Base-by-base conservation (phyloP, 2,329 filamentous ascomycete genomes). In the Sporothrix humicola region DNA sequence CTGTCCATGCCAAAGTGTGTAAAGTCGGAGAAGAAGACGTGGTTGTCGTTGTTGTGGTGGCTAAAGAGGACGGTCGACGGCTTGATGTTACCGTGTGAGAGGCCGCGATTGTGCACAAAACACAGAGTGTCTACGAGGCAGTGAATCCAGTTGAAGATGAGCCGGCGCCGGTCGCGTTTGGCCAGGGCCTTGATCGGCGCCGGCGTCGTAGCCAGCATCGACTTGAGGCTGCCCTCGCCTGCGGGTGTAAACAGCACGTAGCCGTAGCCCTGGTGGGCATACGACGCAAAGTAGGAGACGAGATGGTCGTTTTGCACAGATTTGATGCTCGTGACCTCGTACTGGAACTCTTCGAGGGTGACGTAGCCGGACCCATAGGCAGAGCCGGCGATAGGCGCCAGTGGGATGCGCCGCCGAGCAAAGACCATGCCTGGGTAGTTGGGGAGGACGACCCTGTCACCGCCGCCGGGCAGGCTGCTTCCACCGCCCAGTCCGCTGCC, bases 61-160 rank as follows among this genome's bases (percentile, higher is more conserved):
- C 58, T 63, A 77, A 94, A 88, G 77, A 92, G 85, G 31, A 94
- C 86, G 10, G 91, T 92, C 0, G 91, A 91, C 1, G 92, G 92
- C 75, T 89, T 89, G 79, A 95, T 93, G 68, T 89, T 89, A 26
- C 88, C 87, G 77, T 94, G 92, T 2, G 87, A 87, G 31, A 89
- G 85, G 1, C 89, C 89, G 66, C 86, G 86, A 75, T 85, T 86
- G 79, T 94, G 92, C 2, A 94, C 82, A 75, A 87, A 92, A 71
- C 90, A 88, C 17, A 94, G 79, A 1, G 91, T 90, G 79, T 93
- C 90, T 56, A 87, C 85, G 3, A 94, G 85, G 79, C 92, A 94
- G 78, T 92, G 89, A 78, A 94, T 88, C 92, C 92, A 94, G 79
- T 92, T 90, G 79, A 93, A 84, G 5, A 93, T 80, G 17, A 91